Evolutionary conservation across 768 basidiomycete genomes (phyloP), one percentile per base, ranked within the genome.

Genomic region (Nevesoporus exiguus): DNA sequence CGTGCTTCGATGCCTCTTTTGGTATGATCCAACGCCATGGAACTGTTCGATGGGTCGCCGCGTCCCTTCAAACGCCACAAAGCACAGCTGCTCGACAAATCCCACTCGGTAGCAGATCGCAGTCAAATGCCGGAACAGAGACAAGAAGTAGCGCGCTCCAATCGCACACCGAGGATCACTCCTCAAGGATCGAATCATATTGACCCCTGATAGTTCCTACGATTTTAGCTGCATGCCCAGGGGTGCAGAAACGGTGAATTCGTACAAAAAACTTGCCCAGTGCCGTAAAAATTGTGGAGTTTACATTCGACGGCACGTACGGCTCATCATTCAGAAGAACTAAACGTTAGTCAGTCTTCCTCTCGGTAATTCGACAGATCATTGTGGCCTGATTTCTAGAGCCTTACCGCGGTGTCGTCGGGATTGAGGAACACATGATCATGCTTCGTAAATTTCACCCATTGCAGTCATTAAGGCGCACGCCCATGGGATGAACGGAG

Each of bases 31-130:
- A 63, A 56, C 48, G 45, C n/a, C n/a, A n/a, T n/a, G 41, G 51
- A 50, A 48, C 24, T 5, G 13, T 47, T 27, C 41, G 19, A 31
- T 19, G 40, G 29, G 30, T 47, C 31, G 34, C 45, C 50, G 49
- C 40, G 14, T 49, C 19, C 47, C 45, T 42, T 55, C 52, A 51
- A 49, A 54, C 60, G 64, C 64, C 64, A 65, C 64, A 65, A 67
- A 67, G 64, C 47, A 52, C 54, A 33, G 56, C 62, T 55, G 59
- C 62, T 54, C 47, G 22, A 30, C n/a, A 39, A 31, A 27, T 22
- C 36, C 36, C 11, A 27, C 25, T 52, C 31, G 30, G 24, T 10
- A 29, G 34, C 17, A 48, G 15, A 52, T 51, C 49, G 53, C 43
- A 37, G 31, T 46, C 7, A 17, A 19, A 24, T 21, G 37, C 33